phyloP scores from a whole-genome alignment of 2,329 filamentous ascomycete genomes.

The Paecilomyces sp. region DNA sequence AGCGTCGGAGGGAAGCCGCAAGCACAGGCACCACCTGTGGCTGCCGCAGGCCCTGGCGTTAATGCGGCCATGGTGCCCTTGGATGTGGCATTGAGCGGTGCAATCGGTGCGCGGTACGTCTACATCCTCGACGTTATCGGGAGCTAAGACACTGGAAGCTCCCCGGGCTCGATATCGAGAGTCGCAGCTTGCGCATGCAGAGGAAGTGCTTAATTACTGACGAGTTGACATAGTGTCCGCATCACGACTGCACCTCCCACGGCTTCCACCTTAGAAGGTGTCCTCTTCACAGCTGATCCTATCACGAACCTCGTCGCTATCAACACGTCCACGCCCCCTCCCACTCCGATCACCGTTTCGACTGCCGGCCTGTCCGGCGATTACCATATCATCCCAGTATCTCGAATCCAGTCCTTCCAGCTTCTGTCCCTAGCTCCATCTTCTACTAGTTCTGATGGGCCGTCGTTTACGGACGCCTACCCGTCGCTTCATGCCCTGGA shows the following conservation, averaged over 20 bases:
- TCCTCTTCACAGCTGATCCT: constrained; percentile 55
- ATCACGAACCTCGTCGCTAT: constrained; percentile 56
- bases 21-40: constrained; percentile 28
- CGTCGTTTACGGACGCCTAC: constrained; percentile 43
- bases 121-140: background rate
- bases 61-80: constrained; percentile 41
- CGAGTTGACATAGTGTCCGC: constrained; percentile 42
- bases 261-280: constrained; percentile 51
- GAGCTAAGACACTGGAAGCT: background rate
- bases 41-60: constrained; percentile 27
- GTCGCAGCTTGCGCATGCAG: background rate
- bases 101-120: constrained; percentile 55
- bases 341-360: constrained; percentile 28
- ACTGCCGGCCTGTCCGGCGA: constrained; percentile 40
- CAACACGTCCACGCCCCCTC: constrained; percentile 45
- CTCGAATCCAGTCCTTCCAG: constrained; percentile 52
- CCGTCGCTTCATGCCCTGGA: constrained; percentile 43
- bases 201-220: constrained; percentile 1
- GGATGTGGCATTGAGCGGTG: constrained; percentile 51
- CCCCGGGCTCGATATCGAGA: background rate
- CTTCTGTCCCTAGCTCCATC: constrained; percentile 39
- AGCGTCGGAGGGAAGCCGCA: constrained; percentile 45
- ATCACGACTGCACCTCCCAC: constrained; percentile 48
- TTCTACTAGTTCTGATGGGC: constrained; percentile 20
- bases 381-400: constrained; percentile 55